Percentiles rank a stretch among this genome's conserved stretches.
These are phyloP conservation scores for Torulaspora microellipsoides DNA, from an alignment of 805 yeast species.

Conservation along the genomic window DNA sequence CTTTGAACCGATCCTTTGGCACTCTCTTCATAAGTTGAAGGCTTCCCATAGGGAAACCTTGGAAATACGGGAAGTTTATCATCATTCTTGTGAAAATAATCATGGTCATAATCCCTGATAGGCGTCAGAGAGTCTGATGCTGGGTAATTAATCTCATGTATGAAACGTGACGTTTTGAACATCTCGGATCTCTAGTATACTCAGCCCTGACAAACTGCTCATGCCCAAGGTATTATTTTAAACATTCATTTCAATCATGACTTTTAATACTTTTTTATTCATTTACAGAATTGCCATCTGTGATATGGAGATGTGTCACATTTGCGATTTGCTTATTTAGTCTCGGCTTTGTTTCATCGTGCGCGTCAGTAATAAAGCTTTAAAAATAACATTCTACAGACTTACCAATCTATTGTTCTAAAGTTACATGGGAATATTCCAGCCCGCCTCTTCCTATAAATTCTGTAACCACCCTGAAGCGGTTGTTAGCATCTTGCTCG, in stretches of 20 bases:
- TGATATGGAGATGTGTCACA: not conserved
- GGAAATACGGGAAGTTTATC: conserved; percentile 19
- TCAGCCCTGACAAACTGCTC: too few species aligned
- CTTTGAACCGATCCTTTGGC: conserved; percentile 1
- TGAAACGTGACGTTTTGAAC: conserved; percentile 28
- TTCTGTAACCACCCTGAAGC: conserved; percentile 72
- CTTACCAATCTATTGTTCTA: conserved; percentile 5
- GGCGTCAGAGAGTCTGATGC: conserved; percentile 30
- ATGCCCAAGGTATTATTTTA: too few species aligned
- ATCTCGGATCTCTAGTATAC: conserved; percentile 9
- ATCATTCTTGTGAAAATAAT: conserved; percentile 28
- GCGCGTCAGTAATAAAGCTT: not conserved
- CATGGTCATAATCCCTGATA: conserved; percentile 30
- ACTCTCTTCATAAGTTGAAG: not conserved
- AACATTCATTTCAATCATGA: too few species aligned
- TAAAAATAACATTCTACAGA: not conserved
- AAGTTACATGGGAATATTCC: conserved; percentile 38
- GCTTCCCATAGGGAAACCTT: conserved; percentile 4
- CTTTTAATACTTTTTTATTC: not conserved
- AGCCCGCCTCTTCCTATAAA: conserved; percentile 86
- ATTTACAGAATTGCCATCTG: too few species aligned
- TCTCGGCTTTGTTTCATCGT: conserved; percentile 12
- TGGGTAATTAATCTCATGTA: conserved; percentile 23
- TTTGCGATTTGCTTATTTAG: not conserved
- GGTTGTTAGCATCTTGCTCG: conserved; percentile 45